Evolutionary conservation across 1,284 basidiomycete species (phyloP).

Genomic region (Ceraceosorus bombacis): DNA sequence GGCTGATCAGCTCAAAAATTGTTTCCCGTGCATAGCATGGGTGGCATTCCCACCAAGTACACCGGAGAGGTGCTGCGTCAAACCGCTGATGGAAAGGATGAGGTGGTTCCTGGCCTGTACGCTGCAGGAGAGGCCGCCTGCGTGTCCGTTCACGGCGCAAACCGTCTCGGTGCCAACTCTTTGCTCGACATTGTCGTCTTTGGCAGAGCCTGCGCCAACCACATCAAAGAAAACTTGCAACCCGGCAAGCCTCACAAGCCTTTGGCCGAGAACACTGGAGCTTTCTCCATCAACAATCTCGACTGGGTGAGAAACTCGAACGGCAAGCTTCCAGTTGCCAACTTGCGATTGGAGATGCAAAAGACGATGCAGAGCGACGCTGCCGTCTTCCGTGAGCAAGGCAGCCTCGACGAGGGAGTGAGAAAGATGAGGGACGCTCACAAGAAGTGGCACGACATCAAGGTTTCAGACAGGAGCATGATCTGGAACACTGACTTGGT

Average conservation of each 20-base stretch:
- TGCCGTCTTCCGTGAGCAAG: slow-evolving; percentile 66
- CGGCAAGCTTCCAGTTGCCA: slow-evolving; percentile 76
- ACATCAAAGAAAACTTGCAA: slow-evolving; percentile 83
- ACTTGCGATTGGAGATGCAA: slow-evolving; percentile 91
- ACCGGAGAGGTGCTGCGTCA: slow-evolving; percentile 85
- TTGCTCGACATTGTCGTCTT: slow-evolving; percentile 98
- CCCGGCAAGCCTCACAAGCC: slow-evolving; percentile 86
- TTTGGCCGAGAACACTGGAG: slow-evolving; percentile 79
- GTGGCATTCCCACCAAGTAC: slow-evolving; percentile 97
- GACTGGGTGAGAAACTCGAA: slow-evolving; percentile 71
- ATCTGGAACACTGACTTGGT: slow-evolving; percentile 85
- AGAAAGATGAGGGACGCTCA: slow-evolving; percentile 76
- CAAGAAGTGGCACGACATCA: slow-evolving; percentile 78
- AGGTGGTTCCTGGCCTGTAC: slow-evolving; percentile 92
- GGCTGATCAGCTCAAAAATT: neutral
- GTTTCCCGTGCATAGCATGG: slow-evolving; percentile 56
- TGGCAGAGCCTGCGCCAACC: slow-evolving; percentile 94
- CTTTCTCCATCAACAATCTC: slow-evolving; percentile 76
- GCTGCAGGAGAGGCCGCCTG: slow-evolving; percentile 98
- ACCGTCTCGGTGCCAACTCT: slow-evolving; percentile 98
- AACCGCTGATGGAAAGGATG: slow-evolving; percentile 66
- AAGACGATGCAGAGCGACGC: slow-evolving; percentile 83
- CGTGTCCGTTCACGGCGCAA: slow-evolving; percentile 98
- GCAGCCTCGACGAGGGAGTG: slow-evolving; percentile 84
- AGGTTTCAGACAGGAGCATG: slow-evolving; percentile 95